These are phyloP conservation scores for Asterella californica DNA, from an alignment of 225 moss, liverwort and hornwort genomes.

Conservation along the genomic window DNA sequence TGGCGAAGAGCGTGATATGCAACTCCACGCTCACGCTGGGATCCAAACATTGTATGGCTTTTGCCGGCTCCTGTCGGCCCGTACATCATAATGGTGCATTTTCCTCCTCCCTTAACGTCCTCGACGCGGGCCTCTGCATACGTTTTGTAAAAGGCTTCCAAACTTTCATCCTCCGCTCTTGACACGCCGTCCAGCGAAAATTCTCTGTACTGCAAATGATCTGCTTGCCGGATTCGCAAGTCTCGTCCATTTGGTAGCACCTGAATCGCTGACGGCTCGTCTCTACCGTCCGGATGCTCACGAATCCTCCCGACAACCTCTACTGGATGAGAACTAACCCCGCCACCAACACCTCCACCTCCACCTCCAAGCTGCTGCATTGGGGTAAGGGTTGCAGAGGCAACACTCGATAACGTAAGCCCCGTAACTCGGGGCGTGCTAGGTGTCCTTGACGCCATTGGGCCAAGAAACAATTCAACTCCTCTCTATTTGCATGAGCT, in stretches of 20 bases:
- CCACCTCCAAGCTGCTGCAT: slow-evolving; percentile 10
- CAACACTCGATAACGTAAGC: slow-evolving; percentile 20
- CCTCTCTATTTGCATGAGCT: not conserved
- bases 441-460: slow-evolving; percentile 40
- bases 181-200: slow-evolving; percentile 90
- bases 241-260: slow-evolving; percentile 53
- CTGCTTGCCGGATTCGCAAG: slow-evolving; percentile 43
- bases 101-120: slow-evolving; percentile 79
- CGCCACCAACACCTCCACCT: not conserved
- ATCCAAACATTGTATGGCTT: slow-evolving; percentile 95
- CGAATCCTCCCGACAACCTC: slow-evolving; percentile 92
- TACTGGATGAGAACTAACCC: slow-evolving; percentile 54
- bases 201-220: slow-evolving; percentile 61
- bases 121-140: slow-evolving; percentile 82
- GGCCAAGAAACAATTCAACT: not conserved
- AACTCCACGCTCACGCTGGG: slow-evolving; percentile 67
- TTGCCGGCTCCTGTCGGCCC: slow-evolving; percentile 93
- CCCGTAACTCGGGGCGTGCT: slow-evolving; percentile 33
- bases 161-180: slow-evolving; percentile 58
- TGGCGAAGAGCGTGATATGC: slow-evolving; percentile 77
- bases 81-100: slow-evolving; percentile 96
- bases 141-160: slow-evolving; percentile 69
- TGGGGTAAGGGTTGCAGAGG: slow-evolving; percentile 22
- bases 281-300: slow-evolving; percentile 76
- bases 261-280: slow-evolving; percentile 67